Evolutionary conservation across 2,329 filamentous ascomycete genomes (phyloP).

Genomic region (Tolypocladium pustulatum): DNA sequence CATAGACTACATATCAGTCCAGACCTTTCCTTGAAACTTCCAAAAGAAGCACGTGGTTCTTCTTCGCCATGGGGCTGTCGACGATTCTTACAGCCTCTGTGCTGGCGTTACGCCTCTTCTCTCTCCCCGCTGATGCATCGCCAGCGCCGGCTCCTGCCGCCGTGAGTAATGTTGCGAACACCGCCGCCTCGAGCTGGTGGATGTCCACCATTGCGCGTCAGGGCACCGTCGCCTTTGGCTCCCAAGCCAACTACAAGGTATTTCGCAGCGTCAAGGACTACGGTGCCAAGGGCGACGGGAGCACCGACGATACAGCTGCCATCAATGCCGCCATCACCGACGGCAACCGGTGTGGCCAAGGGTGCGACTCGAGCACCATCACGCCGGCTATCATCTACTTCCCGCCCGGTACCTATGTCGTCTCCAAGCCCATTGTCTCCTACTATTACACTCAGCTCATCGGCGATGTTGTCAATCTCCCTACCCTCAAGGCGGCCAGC

Average conservation of each 20-base stretch:
- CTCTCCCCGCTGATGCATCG: constrained; percentile 21
- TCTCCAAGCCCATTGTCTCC: constrained; percentile 69
- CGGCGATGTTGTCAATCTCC: constrained; percentile 63
- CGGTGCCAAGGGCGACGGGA: constrained; percentile 57
- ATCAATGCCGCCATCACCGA: constrained; percentile 76
- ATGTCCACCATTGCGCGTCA: constrained; percentile 58
- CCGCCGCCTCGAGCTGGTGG: constrained; percentile 53
- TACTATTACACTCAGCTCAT: constrained; percentile 92
- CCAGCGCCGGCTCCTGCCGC: constrained; percentile 14
- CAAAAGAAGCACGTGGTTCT: constrained; percentile 18
- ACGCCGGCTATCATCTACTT: constrained; percentile 86
- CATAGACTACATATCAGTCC: neutral
- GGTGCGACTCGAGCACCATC: constrained; percentile 77
- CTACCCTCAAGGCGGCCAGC: constrained; percentile 63
- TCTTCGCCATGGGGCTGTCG: constrained; percentile 32
- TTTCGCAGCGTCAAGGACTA: constrained; percentile 71
- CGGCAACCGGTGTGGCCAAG: constrained; percentile 68
- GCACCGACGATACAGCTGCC: constrained; percentile 74
- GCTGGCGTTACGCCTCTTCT: constrained; percentile 31
- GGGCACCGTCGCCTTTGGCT: constrained; percentile 52
- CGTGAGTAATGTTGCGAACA: constrained; percentile 7
- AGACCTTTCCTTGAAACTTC: neutral
- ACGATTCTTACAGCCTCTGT: constrained; percentile 30
- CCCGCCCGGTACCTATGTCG: constrained; percentile 74
- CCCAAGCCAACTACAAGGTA: constrained; percentile 48